A percentile compares a stretch with the other conserved stretches of the same genome.
Conservation (phyloP, 177 flowering plant genomes). For the Vitis hybrid region DNA sequence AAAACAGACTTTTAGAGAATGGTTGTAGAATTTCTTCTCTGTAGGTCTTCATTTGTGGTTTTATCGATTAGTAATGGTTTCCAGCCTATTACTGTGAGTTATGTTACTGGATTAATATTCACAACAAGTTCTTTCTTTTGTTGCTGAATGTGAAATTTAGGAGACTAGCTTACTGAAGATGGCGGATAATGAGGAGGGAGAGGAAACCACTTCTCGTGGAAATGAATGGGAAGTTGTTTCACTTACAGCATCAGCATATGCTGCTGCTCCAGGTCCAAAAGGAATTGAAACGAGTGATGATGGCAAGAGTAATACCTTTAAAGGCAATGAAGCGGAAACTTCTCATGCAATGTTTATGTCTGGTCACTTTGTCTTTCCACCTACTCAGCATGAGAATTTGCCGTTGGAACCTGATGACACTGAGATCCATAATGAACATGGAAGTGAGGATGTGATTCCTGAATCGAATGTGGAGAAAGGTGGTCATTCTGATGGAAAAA, state of each 20-base stretch:
- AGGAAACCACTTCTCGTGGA: conserved; percentile 54
- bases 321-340: conserved; percentile 41
- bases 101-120: too few relatives aligned
- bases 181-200: conserved; percentile 48
- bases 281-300: conserved; percentile 38
- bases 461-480: conserved; percentile 28
- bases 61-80: too few relatives aligned
- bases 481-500: conserved; percentile 23
- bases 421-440: conserved; percentile 37
- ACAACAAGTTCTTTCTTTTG: neutral
- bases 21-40: too few relatives aligned
- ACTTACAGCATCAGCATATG: conserved; percentile 90
- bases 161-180: conserved; percentile 18
- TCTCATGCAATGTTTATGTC: conserved; percentile 84
- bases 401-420: conserved; percentile 39
- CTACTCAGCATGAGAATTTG: conserved; percentile 76
- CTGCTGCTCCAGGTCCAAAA: conserved; percentile 78
- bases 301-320: conserved; percentile 15
- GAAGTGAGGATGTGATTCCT: conserved; percentile 25
- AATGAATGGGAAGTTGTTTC: conserved; percentile 98
- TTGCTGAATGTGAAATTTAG: conserved; percentile 3
- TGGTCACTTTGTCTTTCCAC: conserved; percentile 84
- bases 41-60: too few relatives aligned
- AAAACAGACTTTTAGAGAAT: too few relatives aligned
- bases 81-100: too few relatives aligned